Percentiles rank a stretch among this genome's conserved stretches.
phyloP scores from a whole-genome alignment of 257 asterid species.

The Buddleja alternifolia region DNA sequence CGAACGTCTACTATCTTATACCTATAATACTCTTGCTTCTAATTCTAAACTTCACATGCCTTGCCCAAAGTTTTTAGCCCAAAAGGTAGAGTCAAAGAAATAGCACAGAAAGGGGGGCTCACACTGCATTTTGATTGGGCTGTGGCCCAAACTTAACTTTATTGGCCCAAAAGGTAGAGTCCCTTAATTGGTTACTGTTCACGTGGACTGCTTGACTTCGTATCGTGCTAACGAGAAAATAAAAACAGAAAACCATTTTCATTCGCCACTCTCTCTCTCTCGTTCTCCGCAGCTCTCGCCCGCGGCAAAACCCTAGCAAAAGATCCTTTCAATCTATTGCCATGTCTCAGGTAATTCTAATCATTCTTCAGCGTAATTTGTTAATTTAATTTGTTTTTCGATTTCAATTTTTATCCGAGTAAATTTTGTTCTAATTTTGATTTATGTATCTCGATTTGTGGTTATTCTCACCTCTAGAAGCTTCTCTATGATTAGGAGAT shows the following conservation, averaged over 20 bases:
- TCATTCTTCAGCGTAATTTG: neutral
- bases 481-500: neutral
- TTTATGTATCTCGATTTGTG: neutral
- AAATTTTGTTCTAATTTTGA: neutral
- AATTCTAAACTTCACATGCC: too few species aligned
- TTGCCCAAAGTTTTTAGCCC: too few species aligned
- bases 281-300: conserved; percentile 21
- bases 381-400: neutral
- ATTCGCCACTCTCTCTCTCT: conserved; percentile 10
- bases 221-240: neutral
- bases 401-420: neutral
- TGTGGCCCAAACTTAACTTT: too few species aligned
- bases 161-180: conserved; percentile 6
- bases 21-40: too few species aligned
- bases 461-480: neutral
- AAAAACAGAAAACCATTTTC: neutral
- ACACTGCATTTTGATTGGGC: too few species aligned
- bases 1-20: too few species aligned
- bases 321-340: conserved; percentile 4
- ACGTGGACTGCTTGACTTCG: conserved; percentile 21
- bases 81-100: too few species aligned
- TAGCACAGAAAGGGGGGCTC: too few species aligned
- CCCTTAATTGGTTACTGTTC: neutral
- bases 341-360: conserved; percentile 43
- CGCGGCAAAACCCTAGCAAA: conserved; percentile 27